phyloP scores from a whole-genome alignment of 2,329 filamentous ascomycete species.

The Leptographium radiaticola region DNA sequence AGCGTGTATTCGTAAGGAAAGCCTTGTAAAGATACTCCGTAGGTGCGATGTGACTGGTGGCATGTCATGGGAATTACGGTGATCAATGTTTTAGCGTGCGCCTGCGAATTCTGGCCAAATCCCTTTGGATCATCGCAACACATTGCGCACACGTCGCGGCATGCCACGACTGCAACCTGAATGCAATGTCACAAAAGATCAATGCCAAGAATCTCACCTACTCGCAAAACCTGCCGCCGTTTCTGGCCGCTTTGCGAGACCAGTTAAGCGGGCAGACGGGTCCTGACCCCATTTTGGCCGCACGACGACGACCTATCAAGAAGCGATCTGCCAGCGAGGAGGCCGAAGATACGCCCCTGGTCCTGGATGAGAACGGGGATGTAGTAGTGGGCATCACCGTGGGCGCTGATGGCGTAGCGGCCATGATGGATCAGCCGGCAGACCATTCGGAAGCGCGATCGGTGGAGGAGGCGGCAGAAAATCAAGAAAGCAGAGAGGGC shows the following conservation, averaged over 20 bases:
- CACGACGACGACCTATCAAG: slow-evolving; percentile 34
- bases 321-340: slow-evolving; percentile 51
- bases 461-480: slow-evolving; percentile 6
- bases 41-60: too few relatives aligned
- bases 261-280: slow-evolving; percentile 35
- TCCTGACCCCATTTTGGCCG: slow-evolving; percentile 38
- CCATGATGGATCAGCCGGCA: slow-evolving; percentile 5
- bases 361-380: slow-evolving; percentile 61
- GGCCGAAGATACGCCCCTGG: slow-evolving; percentile 63
- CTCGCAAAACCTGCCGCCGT: slow-evolving; percentile 44
- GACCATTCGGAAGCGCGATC: not conserved
- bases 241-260: slow-evolving; percentile 44
- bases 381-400: slow-evolving; percentile 30
- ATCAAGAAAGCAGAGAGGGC: slow-evolving; percentile 4
- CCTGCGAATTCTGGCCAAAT: too few relatives aligned
- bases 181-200: slow-evolving; percentile 33
- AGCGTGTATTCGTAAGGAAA: too few relatives aligned
- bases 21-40: too few relatives aligned
- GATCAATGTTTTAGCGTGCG: too few relatives aligned
- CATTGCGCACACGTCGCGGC: too few relatives aligned
- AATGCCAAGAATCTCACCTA: slow-evolving; percentile 61
- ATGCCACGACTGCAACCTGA: not conserved
- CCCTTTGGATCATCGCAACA: too few relatives aligned
- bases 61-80: too few relatives aligned
- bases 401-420: slow-evolving; percentile 30